Percentiles rank a stretch among this genome's conserved stretches.
Evolutionary conservation across 169 alveolate species (phyloP).

Genomic region (Cryptosporidium sp.): DNA sequence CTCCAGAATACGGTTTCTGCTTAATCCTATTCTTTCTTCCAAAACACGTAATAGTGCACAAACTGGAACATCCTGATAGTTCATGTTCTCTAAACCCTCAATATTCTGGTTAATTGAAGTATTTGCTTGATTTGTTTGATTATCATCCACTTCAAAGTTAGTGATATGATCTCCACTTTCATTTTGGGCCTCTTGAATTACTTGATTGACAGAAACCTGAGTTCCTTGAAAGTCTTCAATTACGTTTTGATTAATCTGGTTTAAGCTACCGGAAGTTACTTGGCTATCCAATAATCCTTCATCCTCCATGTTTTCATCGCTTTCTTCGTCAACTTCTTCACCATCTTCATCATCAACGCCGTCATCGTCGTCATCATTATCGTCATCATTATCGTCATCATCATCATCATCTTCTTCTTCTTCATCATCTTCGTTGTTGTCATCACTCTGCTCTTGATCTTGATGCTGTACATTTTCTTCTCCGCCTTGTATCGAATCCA

Average conservation of each 20-base stretch:
- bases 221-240: neutral
- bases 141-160: neutral
- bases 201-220: neutral
- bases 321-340: neutral
- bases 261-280: neutral
- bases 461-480: neutral
- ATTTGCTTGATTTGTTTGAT: neutral
- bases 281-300: neutral
- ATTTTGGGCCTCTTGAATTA: neutral
- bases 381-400: neutral
- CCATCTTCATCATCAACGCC: neutral
- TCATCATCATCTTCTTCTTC: neutral
- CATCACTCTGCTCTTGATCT: neutral
- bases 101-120: neutral
- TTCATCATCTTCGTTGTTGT: neutral
- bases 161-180: neutral
- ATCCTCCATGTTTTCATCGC: slow-evolving; percentile 13
- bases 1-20: slow-evolving; percentile 52
- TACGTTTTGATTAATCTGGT: neutral
- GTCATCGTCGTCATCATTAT: neutral
- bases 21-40: slow-evolving; percentile 28
- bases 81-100: neutral
- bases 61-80: neutral
- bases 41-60: slow-evolving; percentile 41
- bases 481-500: neutral